Conservation (phyloP, 148 eudicot species). For the Cornus kousa region DNA sequence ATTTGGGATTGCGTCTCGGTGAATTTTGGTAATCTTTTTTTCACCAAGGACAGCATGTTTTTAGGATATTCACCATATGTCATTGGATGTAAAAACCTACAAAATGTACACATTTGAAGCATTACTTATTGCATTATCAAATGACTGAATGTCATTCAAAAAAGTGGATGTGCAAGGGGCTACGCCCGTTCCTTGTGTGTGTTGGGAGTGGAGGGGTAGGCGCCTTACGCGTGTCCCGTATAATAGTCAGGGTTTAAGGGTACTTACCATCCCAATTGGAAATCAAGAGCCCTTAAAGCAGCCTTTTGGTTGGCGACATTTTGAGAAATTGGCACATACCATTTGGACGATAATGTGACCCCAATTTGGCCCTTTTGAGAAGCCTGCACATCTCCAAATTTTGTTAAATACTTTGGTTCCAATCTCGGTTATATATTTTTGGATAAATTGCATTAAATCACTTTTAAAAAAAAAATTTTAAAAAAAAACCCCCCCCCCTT, state of each 20-base stretch:
- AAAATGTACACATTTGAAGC: neutral
- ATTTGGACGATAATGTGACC: neutral
- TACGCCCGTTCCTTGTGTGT: too few relatives aligned
- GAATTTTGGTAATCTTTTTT: constrained; percentile 40
- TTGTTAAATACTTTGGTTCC: too few relatives aligned
- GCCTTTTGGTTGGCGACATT: neutral
- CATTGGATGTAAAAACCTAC: constrained; percentile 52
- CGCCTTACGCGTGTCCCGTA: too few relatives aligned
- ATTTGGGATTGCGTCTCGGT: constrained; percentile 20
- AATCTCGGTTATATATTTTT: too few relatives aligned
- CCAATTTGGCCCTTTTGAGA: constrained; percentile 8
- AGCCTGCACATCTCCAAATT: neutral
- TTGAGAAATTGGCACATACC: neutral
- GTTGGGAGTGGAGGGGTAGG: too few relatives aligned
- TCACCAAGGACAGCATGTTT: constrained; percentile 29
- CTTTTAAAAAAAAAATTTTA: too few relatives aligned
- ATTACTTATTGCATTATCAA: too few relatives aligned
- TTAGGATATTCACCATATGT: constrained; percentile 46
- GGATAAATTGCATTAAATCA: too few relatives aligned
- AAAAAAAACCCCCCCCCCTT: too few relatives aligned
- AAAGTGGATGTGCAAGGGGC: too few relatives aligned
- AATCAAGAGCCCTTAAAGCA: neutral
- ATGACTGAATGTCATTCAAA: too few relatives aligned
- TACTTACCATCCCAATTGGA: neutral
- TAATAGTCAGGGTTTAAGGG: too few relatives aligned